Evolutionary conservation across 2,329 filamentous ascomycete species (phyloP).

Genomic region (Tricladium varicosporioides): DNA sequence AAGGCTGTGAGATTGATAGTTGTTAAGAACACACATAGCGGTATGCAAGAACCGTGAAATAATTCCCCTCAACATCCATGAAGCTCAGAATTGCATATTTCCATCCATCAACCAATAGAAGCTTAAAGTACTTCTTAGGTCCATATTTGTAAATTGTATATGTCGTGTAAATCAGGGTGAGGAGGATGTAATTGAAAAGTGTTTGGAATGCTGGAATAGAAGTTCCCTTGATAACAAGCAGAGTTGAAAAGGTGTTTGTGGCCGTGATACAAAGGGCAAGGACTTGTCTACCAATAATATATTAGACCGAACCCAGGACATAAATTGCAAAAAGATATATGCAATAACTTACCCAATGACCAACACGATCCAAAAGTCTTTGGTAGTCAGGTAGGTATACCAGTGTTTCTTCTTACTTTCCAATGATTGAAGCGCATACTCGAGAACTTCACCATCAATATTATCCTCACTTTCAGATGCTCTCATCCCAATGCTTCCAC

Average conservation of each 20-base stretch:
- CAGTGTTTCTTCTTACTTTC: constrained; percentile 54
- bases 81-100: constrained; percentile 92
- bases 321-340: constrained; percentile 12
- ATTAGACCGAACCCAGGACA: neutral
- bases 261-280: constrained; percentile 87
- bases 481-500: constrained; percentile 17
- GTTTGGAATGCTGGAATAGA: constrained; percentile 94
- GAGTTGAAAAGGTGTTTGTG: constrained; percentile 84
- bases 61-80: constrained; percentile 94
- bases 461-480: constrained; percentile 10
- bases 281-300: constrained; percentile 56
- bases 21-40: constrained; percentile 41
- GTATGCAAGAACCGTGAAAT: constrained; percentile 95
- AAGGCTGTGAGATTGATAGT: neutral
- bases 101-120: constrained; percentile 76
- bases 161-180: constrained; percentile 78
- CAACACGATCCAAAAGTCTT: constrained; percentile 85
- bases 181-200: constrained; percentile 88
- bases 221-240: constrained; percentile 66
- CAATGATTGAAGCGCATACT: constrained; percentile 50
- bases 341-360: constrained; percentile 59
- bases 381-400: constrained; percentile 76
- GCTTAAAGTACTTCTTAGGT: constrained; percentile 61
- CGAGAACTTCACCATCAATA: constrained; percentile 26
- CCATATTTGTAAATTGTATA: constrained; percentile 81